Evolutionary conservation across 2,329 filamentous ascomycete species (phyloP).

Genomic region (Trichoderma atrobrunneum): DNA sequence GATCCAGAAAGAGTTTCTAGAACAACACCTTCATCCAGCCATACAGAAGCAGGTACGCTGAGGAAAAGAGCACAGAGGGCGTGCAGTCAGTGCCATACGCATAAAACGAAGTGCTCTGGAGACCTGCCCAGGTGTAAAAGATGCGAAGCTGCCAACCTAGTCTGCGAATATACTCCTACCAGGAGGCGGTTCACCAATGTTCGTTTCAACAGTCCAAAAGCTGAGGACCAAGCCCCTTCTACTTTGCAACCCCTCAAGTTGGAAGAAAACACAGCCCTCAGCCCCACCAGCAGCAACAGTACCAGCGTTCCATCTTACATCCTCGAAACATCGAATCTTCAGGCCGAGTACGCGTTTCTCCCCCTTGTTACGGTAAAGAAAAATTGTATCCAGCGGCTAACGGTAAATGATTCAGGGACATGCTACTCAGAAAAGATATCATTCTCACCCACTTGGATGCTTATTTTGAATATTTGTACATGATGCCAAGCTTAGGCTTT

Average conservation of each 20-base stretch:
- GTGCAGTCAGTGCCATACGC: constrained; percentile 41
- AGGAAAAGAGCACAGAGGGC: constrained; percentile 42
- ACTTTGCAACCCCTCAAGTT: constrained; percentile 8
- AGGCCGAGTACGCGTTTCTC: constrained; percentile 29
- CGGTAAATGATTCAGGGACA: constrained; percentile 27
- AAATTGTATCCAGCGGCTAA: background rate
- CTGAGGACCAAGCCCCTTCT: constrained; percentile 9
- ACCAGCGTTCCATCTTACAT: constrained; percentile 23
- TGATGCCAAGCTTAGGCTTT: constrained; percentile 40
- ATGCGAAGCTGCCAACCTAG: constrained; percentile 35
- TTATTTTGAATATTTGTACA: constrained; percentile 40
- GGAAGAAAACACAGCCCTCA: constrained; percentile 22
- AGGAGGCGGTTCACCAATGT: constrained; percentile 40
- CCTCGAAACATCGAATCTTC: constrained; percentile 27
- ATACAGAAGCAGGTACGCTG: constrained; percentile 42
- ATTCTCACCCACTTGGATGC: constrained; percentile 38
- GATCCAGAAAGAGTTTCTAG: constrained; percentile 34
- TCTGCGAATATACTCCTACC: constrained; percentile 40
- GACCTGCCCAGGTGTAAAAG: constrained; percentile 40
- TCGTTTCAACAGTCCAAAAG: constrained; percentile 25
- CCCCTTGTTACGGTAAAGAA: background rate
- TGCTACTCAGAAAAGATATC: constrained; percentile 35
- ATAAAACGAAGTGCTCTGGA: constrained; percentile 45
- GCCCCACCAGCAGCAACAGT: constrained; percentile 22
- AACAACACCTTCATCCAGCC: constrained; percentile 40